Percentiles rank a stretch among this genome's conserved stretches.
Conservation (phyloP, 1,284 basidiomycete genomes). For the Trichosporon inkin region DNA sequence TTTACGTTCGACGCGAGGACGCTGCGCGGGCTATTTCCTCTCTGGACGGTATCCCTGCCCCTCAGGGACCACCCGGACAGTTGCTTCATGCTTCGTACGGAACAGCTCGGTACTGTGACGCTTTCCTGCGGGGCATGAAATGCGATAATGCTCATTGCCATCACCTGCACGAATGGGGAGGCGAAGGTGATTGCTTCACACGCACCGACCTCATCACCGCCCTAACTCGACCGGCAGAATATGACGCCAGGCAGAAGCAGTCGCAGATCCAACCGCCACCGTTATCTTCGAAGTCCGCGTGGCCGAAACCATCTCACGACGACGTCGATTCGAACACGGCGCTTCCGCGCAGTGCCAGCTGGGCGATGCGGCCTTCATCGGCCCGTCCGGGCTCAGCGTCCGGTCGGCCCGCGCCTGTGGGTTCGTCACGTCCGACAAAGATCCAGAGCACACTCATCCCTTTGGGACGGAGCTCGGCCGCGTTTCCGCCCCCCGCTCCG, state of each 20-base stretch:
- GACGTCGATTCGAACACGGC: conserved; percentile 52
- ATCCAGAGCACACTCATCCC: conserved; percentile 38
- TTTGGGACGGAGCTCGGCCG: conserved; percentile 35
- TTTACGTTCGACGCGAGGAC: conserved; percentile 91
- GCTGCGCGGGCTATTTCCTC: conserved; percentile 88
- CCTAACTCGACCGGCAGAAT: conserved; percentile 50
- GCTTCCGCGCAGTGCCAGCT: conserved; percentile 75
- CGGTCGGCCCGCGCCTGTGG: conserved; percentile 20
- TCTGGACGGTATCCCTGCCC: conserved; percentile 83
- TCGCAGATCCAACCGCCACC: conserved; percentile 32
- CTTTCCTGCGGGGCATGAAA: conserved; percentile 78
- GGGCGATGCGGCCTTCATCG: conserved; percentile 54
- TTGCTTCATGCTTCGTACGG: conserved; percentile 91
- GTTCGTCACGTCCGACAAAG: conserved; percentile 34
- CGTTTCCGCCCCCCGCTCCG: conserved; percentile 56
- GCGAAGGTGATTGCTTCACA: conserved; percentile 94
- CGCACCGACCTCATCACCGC: conserved; percentile 86
- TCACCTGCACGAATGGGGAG: conserved; percentile 96
- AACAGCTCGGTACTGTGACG: conserved; percentile 97
- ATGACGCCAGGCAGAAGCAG: conserved; percentile 46
- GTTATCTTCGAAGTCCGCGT: conserved; percentile 32
- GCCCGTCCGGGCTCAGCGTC: conserved; percentile 17
- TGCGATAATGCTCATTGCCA: conserved; percentile 75
- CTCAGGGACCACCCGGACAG: conserved; percentile 66
- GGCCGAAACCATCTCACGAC: conserved; percentile 40